phyloP scores from a whole-genome alignment of 2,329 filamentous ascomycete species.

The Beauveria sp. region DNA sequence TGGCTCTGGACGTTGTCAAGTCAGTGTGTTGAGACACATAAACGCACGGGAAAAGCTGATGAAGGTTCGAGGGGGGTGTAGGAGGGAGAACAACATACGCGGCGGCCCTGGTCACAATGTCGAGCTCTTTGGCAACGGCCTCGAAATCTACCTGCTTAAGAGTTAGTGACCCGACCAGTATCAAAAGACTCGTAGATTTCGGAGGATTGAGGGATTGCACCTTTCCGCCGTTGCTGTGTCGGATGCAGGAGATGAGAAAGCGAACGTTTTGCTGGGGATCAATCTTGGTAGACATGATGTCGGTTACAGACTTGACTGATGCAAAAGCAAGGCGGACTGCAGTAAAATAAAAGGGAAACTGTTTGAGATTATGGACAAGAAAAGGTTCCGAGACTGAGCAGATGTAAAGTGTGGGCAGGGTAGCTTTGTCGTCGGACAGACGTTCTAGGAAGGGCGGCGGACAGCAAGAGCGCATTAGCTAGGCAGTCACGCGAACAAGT shows the following conservation, averaged over 20 bases:
- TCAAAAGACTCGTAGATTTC: too few relatives aligned
- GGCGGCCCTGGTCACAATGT: conserved; percentile 57
- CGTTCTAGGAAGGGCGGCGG: not conserved
- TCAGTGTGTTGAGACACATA: not conserved
- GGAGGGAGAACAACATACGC: conserved; percentile 45
- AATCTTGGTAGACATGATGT: conserved; percentile 38
- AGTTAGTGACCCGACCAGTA: not conserved
- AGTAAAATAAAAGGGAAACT: too few relatives aligned
- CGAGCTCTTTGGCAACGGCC: conserved; percentile 55
- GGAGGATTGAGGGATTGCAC: conserved; percentile 28
- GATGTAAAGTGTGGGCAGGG: not conserved
- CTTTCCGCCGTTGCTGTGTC: conserved; percentile 50
- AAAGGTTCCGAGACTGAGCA: not conserved
- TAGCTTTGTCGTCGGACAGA: not conserved
- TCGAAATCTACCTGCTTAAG: conserved; percentile 53
- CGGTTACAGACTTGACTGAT: not conserved
- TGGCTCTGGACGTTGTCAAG: conserved; percentile 39
- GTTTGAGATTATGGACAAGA: too few relatives aligned
- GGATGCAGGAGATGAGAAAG: conserved; percentile 61
- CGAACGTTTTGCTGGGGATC: conserved; percentile 51
- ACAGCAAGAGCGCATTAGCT: not conserved
- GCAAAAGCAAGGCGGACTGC: too few relatives aligned
- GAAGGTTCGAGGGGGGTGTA: too few relatives aligned
- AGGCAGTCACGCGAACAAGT: not conserved
- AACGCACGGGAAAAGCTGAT: too few relatives aligned